These are phyloP conservation scores for Debaryomyces hansenii DNA, from an alignment of 805 yeast species.

Conservation along the genomic window DNA sequence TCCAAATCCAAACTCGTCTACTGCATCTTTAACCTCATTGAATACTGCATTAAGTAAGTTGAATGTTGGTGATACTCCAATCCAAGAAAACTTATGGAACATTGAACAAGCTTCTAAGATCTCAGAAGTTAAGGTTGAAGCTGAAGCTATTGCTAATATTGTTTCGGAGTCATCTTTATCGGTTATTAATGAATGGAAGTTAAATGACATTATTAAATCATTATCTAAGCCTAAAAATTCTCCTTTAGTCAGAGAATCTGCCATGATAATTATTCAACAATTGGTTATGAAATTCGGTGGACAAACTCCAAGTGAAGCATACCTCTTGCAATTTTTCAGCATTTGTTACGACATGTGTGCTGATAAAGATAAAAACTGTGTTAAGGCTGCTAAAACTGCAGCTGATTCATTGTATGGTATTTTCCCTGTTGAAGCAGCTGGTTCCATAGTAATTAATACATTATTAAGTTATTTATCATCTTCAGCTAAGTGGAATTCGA, in stretches of 20 bases:
- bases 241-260: constrained; percentile 73
- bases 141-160: constrained; percentile 51
- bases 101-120: constrained; percentile 53
- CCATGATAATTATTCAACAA: constrained; percentile 62
- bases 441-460: constrained; percentile 65
- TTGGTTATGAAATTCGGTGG: constrained; percentile 62
- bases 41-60: constrained; percentile 66
- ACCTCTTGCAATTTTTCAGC: constrained; percentile 61
- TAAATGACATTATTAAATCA: constrained; percentile 62
- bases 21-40: constrained; percentile 72
- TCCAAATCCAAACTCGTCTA: constrained; percentile 47
- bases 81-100: constrained; percentile 54
- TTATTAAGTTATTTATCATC: constrained; percentile 65
- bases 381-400: constrained; percentile 82
- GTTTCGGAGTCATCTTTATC: constrained; percentile 45
- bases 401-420: constrained; percentile 66
- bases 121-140: constrained; percentile 55
- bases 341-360: constrained; percentile 69
- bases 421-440: constrained; percentile 76
- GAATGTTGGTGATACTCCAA: constrained; percentile 59
- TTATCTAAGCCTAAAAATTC: constrained; percentile 74
- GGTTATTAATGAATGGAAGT: constrained; percentile 60
- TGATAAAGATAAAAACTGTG: constrained; percentile 86
- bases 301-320: constrained; percentile 72
- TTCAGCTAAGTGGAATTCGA: constrained; percentile 92